Conservation (phyloP, 2,329 filamentous ascomycete genomes). For the Cercospora zeina region DNA sequence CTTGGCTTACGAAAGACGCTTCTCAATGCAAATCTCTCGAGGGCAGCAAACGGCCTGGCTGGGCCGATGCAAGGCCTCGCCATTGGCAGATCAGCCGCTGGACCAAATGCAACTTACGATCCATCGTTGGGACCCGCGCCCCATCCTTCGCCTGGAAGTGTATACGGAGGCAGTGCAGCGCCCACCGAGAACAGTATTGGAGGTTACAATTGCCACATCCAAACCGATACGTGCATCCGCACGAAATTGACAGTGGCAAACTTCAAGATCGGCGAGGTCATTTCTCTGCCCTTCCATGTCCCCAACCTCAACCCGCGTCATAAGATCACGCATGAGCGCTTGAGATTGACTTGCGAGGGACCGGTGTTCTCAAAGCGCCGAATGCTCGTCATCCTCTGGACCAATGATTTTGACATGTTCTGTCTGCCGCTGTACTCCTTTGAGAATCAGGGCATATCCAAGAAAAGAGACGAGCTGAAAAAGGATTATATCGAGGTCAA, state of each 20-base stretch:
- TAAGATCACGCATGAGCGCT: background rate
- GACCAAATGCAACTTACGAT: background rate
- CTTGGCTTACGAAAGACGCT: background rate
- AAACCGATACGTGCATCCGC: background rate
- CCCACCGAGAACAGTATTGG: background rate
- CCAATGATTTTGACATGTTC: constrained; percentile 10
- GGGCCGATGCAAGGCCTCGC: background rate
- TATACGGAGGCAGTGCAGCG: background rate
- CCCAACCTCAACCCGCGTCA: background rate
- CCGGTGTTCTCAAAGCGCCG: constrained; percentile 16
- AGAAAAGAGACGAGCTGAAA: background rate
- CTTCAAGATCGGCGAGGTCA: background rate
- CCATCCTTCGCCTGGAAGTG: background rate
- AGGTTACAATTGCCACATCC: background rate
- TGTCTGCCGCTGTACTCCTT: constrained; percentile 21
- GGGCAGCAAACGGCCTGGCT: background rate
- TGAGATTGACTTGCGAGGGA: background rate
- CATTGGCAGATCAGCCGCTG: background rate
- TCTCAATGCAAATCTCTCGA: constrained; percentile 4
- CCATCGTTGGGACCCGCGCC: background rate
- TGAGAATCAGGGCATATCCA: constrained; percentile 2
- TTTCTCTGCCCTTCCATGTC: background rate
- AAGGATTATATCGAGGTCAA: background rate
- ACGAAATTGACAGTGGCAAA: background rate
- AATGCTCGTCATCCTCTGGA: constrained; percentile 19